Percentiles rank a stretch among this genome's conserved stretches.
These are phyloP conservation scores for Mycena vitilis DNA, from an alignment of 768 basidiomycete genomes.

Conservation along the genomic window DNA sequence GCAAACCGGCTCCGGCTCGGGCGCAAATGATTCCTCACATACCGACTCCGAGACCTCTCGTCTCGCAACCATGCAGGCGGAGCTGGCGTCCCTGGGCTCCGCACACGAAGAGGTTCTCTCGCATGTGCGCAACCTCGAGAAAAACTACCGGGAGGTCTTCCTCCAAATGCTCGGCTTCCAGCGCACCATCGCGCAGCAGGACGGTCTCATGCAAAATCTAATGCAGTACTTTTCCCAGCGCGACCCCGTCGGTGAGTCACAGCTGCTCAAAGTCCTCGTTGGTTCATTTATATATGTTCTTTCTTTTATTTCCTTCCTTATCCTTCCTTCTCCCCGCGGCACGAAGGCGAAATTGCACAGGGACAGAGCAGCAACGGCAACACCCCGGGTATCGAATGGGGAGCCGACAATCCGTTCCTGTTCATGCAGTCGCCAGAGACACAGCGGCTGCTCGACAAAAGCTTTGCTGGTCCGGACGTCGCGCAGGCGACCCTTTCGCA, in stretches of 20 bases:
- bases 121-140: neutral
- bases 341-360: neutral
- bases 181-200: neutral
- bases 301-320: too few relatives aligned
- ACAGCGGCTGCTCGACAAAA: neutral
- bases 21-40: too few relatives aligned
- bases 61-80: neutral
- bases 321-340: neutral
- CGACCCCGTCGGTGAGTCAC: neutral
- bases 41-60: too few relatives aligned
- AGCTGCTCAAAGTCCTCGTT: too few relatives aligned
- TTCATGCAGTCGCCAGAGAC: neutral
- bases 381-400: neutral
- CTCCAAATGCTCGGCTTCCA: neutral
- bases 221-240: neutral
- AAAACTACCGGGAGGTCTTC: neutral
- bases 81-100: neutral
- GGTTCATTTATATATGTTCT: too few relatives aligned
- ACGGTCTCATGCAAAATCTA: neutral
- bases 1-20: too few relatives aligned
- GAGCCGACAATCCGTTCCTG: neutral
- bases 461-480: neutral
- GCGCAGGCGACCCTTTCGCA: neutral
- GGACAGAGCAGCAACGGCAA: neutral
- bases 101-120: neutral